Base-by-base conservation (phyloP, 2,329 filamentous ascomycete genomes). In the Colletotrichum lini region DNA sequence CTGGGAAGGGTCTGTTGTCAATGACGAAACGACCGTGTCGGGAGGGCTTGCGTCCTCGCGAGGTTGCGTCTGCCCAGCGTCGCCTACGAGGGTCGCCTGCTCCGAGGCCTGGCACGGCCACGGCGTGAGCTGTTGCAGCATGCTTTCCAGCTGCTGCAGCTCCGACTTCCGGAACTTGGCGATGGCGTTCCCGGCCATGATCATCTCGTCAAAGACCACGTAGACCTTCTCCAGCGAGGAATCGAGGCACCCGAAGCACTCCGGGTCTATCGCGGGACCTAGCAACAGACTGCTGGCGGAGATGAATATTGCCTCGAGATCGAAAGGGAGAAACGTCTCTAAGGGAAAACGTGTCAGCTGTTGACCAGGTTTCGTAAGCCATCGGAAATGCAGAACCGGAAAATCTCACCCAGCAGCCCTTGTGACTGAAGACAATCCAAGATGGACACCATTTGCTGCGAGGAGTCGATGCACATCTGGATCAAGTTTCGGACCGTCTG, bases 271-370 rank as follows among this genome's bases (percentile, higher is more conserved):
- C 58, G 79, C 74, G 0, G 83, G 74, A 0, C 78, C 81, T 1
- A 86, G 73, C 0, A 85, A 74, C 0, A 86, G 77, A 13, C 83
- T 79, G n/a, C 85, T 78, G 1, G 80, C 82, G 0, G 85, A 84
- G 0, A 84, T 80, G 16, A 84, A 86, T 0, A 84, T 75, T 0
- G 83, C 78, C 52, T 87, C 84, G 0, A 86, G 79, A 67, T 87
- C 84, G 61, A 85, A 86, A 0, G 84, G 84, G 0, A 87, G 80
- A 69, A 87, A 87, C 0, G 81, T 84, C 75, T 87, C 85, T 87
- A 16, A 0, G 16, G 13, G 23, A 23, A 67, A 18, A 2, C 12
- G n/a, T 54, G 5, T 35, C 23, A 54, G 26, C 4, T 26, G 26
- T 26, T 26, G 26, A 26, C 26, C 26, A 26, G 26, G 26, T 26